A percentile compares a stretch with the other conserved stretches of the same genome.
Conservation (phyloP, 345 rosid species). For the Dipteronia sinensis region DNA sequence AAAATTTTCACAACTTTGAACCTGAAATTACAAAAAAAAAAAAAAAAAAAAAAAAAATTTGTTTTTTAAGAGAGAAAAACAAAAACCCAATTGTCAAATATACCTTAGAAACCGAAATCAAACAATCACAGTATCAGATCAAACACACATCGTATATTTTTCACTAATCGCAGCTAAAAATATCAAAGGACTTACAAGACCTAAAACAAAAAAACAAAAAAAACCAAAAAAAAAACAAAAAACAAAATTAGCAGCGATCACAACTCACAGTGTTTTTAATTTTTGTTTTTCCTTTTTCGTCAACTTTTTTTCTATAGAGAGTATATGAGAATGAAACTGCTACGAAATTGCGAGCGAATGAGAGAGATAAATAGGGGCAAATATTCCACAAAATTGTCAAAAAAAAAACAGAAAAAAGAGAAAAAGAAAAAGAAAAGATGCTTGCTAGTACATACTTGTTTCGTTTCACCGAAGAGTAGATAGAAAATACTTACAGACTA, state of each 20-base stretch:
- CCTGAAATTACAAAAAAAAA: background rate
- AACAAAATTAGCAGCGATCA: background rate
- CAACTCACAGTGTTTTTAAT: conserved; percentile 1
- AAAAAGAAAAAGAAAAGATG: conserved; percentile 24
- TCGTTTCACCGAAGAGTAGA: background rate
- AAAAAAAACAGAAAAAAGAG: background rate
- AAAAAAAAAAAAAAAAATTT: background rate
- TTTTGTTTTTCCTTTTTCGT: background rate
- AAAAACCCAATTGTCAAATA: conserved; percentile 7
- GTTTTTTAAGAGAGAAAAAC: background rate
- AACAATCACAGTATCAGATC: conserved; percentile 17
- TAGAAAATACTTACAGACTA: background rate
- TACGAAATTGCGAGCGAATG: conserved; percentile 16
- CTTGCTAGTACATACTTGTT: conserved; percentile 16
- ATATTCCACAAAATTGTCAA: conserved; percentile 24
- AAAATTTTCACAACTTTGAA: background rate
- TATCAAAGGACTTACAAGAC: background rate
- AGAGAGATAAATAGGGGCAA: conserved; percentile 15
- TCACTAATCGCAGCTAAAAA: background rate
- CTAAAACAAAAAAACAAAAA: too few species aligned
- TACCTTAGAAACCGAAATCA: conserved; percentile 6
- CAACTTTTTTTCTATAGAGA: background rate
- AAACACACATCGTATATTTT: background rate
- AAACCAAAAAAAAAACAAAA: too few species aligned
- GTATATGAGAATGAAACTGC: conserved; percentile 13